Percentiles rank a stretch among this genome's conserved stretches.
These are phyloP conservation scores for Nitzschia inconspicua DNA, from an alignment of 108 stramenopile species.

Conservation along the genomic window DNA sequence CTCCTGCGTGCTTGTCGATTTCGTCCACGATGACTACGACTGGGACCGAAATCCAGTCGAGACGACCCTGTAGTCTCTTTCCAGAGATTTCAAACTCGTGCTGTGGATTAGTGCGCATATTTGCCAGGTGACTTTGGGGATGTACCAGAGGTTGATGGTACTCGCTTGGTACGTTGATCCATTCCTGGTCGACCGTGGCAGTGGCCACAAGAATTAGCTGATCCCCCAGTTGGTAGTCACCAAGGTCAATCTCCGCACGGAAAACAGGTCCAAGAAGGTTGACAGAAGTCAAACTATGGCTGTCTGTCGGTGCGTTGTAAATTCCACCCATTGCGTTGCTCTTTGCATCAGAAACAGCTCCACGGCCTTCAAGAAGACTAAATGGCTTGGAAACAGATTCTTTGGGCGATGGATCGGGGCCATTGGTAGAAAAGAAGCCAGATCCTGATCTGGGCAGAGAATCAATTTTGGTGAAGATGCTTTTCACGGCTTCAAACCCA, in stretches of 20 bases:
- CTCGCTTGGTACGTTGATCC: conserved; percentile 14
- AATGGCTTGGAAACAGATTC: background rate
- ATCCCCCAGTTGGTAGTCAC: conserved; percentile 38
- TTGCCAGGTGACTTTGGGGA: conserved; percentile 82
- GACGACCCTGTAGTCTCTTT: conserved; percentile 62
- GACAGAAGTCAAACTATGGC: background rate
- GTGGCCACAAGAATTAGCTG: conserved; percentile 43
- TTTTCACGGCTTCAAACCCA: background rate
- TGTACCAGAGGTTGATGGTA: background rate
- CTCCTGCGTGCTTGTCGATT: conserved; percentile 6
- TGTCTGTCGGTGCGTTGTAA: background rate
- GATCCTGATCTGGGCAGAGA: background rate
- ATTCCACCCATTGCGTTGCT: background rate
- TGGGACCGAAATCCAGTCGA: conserved; percentile 74
- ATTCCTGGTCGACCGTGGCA: conserved; percentile 59
- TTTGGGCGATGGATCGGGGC: conserved; percentile 13
- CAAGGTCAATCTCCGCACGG: conserved; percentile 47
- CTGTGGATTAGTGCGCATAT: conserved; percentile 75
- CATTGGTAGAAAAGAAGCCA: conserved; percentile 16
- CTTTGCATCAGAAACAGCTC: background rate
- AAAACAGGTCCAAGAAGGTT: conserved; percentile 42
- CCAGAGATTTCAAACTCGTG: conserved; percentile 28
- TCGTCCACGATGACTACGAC: conserved; percentile 49
- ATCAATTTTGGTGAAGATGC: background rate
- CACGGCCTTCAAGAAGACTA: background rate